These are phyloP conservation scores for Microascus cirrosus DNA, from an alignment of 2,329 filamentous ascomycete species.

Conservation along the genomic window DNA sequence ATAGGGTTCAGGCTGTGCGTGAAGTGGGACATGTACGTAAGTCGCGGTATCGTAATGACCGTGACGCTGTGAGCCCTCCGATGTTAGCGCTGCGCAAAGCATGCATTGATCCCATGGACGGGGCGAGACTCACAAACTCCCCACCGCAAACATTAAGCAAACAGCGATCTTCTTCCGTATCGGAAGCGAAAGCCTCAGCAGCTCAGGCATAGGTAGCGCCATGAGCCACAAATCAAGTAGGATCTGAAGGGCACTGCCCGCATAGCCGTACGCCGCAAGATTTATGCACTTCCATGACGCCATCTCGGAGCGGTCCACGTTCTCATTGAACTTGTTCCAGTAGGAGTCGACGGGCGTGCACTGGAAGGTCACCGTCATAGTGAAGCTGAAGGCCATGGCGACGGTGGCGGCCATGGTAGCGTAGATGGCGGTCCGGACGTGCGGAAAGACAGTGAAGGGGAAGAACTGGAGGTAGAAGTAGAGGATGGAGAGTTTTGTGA, in stretches of 20 bases:
- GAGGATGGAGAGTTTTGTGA: neutral
- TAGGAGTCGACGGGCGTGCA: constrained; percentile 8
- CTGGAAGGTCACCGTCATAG: constrained; percentile 10
- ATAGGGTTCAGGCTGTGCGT: neutral
- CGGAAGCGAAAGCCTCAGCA: constrained; percentile 51
- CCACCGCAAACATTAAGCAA: constrained; percentile 55
- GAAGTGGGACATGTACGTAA: neutral
- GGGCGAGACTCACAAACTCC: constrained; percentile 43
- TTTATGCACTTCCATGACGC: constrained; percentile 37
- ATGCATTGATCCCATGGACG: neutral
- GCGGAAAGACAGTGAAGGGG: neutral
- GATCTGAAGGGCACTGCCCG: constrained; percentile 56
- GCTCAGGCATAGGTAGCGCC: constrained; percentile 53
- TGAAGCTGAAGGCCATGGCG: constrained; percentile 9
- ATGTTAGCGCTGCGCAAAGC: neutral
- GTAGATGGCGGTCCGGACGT: constrained; percentile 7
- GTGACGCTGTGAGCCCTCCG: neutral
- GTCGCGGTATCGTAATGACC: neutral
- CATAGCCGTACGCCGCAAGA: constrained; percentile 53
- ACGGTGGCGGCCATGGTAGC: constrained; percentile 8
- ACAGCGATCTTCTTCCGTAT: constrained; percentile 55
- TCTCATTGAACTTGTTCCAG: constrained; percentile 6
- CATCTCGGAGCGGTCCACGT: neutral
- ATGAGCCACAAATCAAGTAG: constrained; percentile 56
- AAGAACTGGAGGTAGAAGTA: neutral